Conservation (phyloP, 495 filamentous ascomycete genomes). For the Achaetomiella virescens region DNA sequence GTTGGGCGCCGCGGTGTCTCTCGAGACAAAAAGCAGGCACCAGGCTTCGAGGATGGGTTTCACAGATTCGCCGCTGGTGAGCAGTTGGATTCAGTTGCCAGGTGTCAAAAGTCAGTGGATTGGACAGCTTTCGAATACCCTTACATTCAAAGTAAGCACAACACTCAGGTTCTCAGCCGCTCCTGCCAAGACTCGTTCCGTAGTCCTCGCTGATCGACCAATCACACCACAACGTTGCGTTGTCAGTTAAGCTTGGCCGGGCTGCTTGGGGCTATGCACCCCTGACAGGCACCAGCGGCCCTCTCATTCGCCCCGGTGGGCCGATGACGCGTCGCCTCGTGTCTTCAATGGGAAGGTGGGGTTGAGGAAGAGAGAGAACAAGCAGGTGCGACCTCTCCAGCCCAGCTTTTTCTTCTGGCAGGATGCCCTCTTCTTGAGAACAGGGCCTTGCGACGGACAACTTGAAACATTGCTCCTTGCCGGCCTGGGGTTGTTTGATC, state of each 20-base stretch:
- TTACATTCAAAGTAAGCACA: no score
- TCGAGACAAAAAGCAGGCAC: background rate
- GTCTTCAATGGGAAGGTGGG: background rate
- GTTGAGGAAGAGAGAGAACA: background rate
- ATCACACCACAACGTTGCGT: background rate
- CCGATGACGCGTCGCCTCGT: conserved; percentile 16
- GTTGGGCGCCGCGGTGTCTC: background rate
- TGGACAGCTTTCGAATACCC: no score
- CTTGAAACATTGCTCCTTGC: no score
- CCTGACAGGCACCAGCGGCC: background rate
- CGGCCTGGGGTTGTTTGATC: no score
- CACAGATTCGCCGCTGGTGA: background rate
- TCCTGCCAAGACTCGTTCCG: background rate
- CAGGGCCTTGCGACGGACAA: no score
- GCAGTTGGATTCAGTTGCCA: conserved; percentile 1
- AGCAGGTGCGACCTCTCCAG: background rate
- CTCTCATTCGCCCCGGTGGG: conserved; percentile 8
- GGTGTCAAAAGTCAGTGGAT: background rate
- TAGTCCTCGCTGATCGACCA: background rate
- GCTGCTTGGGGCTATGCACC: conserved; percentile 14
- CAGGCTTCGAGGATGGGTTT: background rate
- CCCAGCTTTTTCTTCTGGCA: no score
- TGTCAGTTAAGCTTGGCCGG: background rate
- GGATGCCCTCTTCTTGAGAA: no score
- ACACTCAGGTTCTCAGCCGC: conserved; percentile 7